Percentiles rank a stretch among this genome's conserved stretches.
Evolutionary conservation across 2,329 filamentous ascomycete genomes (phyloP).

Genomic region (Claviceps sp.): DNA sequence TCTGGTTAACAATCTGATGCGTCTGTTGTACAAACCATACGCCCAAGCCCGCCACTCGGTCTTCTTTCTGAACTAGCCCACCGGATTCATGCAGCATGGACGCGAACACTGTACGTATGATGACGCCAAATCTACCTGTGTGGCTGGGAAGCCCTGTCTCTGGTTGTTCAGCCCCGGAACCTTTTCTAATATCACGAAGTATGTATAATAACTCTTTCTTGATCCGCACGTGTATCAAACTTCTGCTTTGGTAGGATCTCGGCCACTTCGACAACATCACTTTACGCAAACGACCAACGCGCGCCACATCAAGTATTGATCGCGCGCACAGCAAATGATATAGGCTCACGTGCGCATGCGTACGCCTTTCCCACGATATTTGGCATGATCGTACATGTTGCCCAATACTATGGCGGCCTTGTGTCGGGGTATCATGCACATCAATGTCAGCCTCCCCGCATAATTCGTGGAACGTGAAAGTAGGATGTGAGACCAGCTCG

Average conservation of each 20-base stretch:
- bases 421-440: background rate
- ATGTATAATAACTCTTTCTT: background rate
- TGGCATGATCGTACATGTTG: too few relatives aligned
- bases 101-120: background rate
- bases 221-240: slow-evolving; percentile 2
- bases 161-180: background rate
- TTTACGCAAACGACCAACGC: background rate
- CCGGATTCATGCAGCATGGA: background rate
- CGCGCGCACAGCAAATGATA: too few relatives aligned
- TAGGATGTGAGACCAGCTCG: background rate
- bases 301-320: too few relatives aligned
- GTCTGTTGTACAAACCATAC: background rate
- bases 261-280: background rate
- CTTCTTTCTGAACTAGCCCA: slow-evolving; percentile 1
- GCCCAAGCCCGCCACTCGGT: slow-evolving; percentile 1
- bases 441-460: background rate
- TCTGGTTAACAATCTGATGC: background rate
- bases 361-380: too few relatives aligned
- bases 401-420: too few relatives aligned
- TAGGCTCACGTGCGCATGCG: too few relatives aligned
- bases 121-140: background rate
- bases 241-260: slow-evolving; percentile 1
- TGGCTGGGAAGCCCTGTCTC: slow-evolving; percentile 1
- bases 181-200: background rate
- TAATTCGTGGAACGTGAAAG: background rate